A percentile compares a stretch with the other conserved stretches of the same genome.
Conservation (phyloP, 2,329 filamentous ascomycete species). For the Didymella pomorum region DNA sequence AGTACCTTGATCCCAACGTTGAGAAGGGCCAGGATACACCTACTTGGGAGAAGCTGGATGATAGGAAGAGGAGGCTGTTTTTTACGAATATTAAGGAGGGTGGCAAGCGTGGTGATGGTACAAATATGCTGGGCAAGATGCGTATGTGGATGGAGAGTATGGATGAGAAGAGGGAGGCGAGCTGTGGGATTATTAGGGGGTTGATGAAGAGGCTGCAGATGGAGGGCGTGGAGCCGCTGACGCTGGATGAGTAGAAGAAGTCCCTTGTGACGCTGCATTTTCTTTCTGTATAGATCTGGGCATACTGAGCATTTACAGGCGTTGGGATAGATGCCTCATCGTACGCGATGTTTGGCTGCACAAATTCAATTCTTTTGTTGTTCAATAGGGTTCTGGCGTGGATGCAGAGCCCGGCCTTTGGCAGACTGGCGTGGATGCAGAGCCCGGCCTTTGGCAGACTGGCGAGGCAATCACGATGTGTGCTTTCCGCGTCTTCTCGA, state of each 20-base stretch:
- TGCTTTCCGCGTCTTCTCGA: too few relatives aligned
- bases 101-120: constrained; percentile 31
- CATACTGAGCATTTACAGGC: constrained; percentile 12
- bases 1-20: constrained; percentile 43
- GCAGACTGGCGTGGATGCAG: not conserved
- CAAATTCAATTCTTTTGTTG: not conserved
- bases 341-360: constrained; percentile 17
- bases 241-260: constrained; percentile 20
- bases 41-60: constrained; percentile 37
- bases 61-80: constrained; percentile 34
- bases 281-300: not conserved
- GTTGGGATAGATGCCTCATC: constrained; percentile 15
- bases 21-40: constrained; percentile 28
- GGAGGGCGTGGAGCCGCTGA: constrained; percentile 30
- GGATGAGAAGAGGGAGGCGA: constrained; percentile 31
- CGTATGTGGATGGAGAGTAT: constrained; percentile 32
- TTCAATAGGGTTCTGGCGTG: not conserved
- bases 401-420: not conserved
- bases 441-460: not conserved
- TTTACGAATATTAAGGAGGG: constrained; percentile 44
- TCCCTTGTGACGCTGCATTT: too few relatives aligned
- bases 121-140: constrained; percentile 33
- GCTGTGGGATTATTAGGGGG: constrained; percentile 30
- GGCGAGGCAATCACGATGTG: not conserved
- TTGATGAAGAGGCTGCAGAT: constrained; percentile 42